These are phyloP conservation scores for Puccinia triticina DNA, from an alignment of 1,284 basidiomycete species.

Conservation along the genomic window DNA sequence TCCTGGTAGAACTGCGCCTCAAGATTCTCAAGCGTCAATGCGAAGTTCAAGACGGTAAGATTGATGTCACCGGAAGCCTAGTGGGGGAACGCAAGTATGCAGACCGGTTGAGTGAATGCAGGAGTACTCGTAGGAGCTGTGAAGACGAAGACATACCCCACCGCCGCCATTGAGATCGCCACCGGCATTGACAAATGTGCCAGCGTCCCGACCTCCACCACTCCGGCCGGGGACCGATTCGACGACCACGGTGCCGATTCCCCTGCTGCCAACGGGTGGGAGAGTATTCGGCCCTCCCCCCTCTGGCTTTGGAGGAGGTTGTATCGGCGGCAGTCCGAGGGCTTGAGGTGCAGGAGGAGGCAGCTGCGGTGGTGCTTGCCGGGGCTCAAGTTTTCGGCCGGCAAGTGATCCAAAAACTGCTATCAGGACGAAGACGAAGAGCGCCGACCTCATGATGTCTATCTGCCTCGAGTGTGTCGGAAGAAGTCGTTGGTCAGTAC, in stretches of 20 bases:
- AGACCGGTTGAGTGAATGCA: no score
- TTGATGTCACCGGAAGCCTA: slow-evolving; percentile 38
- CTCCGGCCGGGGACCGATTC: not conserved
- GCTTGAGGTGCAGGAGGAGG: no score
- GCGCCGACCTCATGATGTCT: not conserved
- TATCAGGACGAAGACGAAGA: not conserved
- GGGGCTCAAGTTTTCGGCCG: not conserved
- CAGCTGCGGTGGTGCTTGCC: not conserved
- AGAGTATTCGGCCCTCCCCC: not conserved
- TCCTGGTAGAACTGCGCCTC: slow-evolving; percentile 45
- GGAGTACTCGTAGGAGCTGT: not conserved
- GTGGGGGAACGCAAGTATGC: not conserved
- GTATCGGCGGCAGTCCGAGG: not conserved
- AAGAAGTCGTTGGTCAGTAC: not conserved
- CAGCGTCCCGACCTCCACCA: not conserved
- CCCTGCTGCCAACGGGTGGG: not conserved
- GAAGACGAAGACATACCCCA: not conserved
- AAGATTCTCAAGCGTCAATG: slow-evolving; percentile 44
- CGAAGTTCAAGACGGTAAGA: slow-evolving; percentile 40
- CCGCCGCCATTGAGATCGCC: not conserved
- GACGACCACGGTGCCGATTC: not conserved
- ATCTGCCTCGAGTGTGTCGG: not conserved
- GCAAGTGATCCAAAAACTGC: not conserved
- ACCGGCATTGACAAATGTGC: not conserved
- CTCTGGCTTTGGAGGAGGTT: not conserved